Conservation (phyloP, 768 basidiomycete genomes). For the Calocybe gangraenosa region DNA sequence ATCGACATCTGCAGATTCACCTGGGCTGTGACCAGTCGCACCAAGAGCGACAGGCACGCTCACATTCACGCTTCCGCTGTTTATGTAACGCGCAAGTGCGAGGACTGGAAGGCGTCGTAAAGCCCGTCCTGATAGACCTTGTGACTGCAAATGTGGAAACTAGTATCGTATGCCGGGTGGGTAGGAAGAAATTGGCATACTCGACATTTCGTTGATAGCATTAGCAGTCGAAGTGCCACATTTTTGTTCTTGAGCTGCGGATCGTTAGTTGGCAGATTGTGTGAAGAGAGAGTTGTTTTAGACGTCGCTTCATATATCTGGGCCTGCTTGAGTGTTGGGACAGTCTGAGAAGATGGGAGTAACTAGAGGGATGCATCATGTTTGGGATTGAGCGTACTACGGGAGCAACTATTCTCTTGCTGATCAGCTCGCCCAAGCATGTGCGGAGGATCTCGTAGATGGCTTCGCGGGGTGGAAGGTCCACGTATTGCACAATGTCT, state of each 20-base stretch:
- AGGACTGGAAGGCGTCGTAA: slow-evolving; percentile 92
- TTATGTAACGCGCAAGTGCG: slow-evolving; percentile 81
- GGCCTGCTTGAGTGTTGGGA: slow-evolving; percentile 61
- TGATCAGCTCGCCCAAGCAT: slow-evolving; percentile 77
- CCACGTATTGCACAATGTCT: slow-evolving; percentile 93
- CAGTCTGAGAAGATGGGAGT: slow-evolving; percentile 34
- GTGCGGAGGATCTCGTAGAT: slow-evolving; percentile 89
- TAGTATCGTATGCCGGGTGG: slow-evolving; percentile 1
- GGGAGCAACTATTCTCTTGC: slow-evolving; percentile 62
- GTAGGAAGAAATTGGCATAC: slow-evolving; percentile 42
- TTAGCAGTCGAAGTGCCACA: slow-evolving; percentile 54
- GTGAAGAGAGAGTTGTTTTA: slow-evolving; percentile 20
- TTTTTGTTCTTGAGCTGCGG: slow-evolving; percentile 46
- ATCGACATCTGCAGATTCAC: slow-evolving; percentile 43
- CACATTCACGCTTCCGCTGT: slow-evolving; percentile 35
- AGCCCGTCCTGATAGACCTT: slow-evolving; percentile 90
- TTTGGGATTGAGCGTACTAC: slow-evolving; percentile 40
- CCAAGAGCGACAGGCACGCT: slow-evolving; percentile 6
- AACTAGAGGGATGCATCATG: neutral
- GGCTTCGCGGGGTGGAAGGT: slow-evolving; percentile 85
- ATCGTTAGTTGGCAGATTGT: slow-evolving; percentile 19
- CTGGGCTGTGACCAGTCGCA: neutral
- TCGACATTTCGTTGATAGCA: slow-evolving; percentile 73
- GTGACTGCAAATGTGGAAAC: slow-evolving; percentile 33
- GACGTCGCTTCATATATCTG: slow-evolving; percentile 49